A percentile compares a stretch with the other conserved stretches of the same genome.
Conservation (phyloP, 164 flowering plant genomes). For the Umbellularia californica region DNA sequence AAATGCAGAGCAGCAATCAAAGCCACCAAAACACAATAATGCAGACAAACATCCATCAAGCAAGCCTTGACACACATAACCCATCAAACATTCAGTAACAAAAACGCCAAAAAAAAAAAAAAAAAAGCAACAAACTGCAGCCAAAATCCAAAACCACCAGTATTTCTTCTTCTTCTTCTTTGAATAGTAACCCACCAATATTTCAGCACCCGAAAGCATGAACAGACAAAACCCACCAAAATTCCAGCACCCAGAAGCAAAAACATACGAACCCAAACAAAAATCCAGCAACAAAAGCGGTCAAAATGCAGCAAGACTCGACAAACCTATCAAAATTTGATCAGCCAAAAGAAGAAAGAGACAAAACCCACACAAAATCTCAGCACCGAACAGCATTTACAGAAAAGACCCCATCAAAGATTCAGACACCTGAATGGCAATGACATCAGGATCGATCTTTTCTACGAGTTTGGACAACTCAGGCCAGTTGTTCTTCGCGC, state of each 20-base stretch:
- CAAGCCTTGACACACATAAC: neutral
- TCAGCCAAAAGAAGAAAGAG: neutral
- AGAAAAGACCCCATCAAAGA: neutral
- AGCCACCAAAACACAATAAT: neutral
- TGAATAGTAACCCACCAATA: neutral
- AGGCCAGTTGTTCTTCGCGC: constrained; percentile 83
- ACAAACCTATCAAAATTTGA: neutral
- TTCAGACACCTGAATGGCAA: constrained; percentile 72
- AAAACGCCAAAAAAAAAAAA: constrained; percentile 2
- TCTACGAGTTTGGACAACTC: constrained; percentile 64
- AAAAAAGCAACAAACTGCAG: neutral
- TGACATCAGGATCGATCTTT: constrained; percentile 76
- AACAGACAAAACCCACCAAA: neutral
- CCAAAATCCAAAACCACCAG: neutral
- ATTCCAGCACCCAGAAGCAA: neutral
- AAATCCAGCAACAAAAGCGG: neutral
- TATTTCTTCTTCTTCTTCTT: neutral
- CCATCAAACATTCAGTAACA: neutral
- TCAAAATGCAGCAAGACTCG: neutral
- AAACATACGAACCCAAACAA: neutral
- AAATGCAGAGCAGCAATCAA: no score
- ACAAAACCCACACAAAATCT: no score
- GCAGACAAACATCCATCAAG: neutral
- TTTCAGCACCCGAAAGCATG: neutral
- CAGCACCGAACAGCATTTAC: neutral